Percentiles rank a stretch among this genome's conserved stretches.
Evolutionary conservation across 2,329 filamentous ascomycete species (phyloP).

Genomic region (Macrophomina pseudophaseolina): DNA sequence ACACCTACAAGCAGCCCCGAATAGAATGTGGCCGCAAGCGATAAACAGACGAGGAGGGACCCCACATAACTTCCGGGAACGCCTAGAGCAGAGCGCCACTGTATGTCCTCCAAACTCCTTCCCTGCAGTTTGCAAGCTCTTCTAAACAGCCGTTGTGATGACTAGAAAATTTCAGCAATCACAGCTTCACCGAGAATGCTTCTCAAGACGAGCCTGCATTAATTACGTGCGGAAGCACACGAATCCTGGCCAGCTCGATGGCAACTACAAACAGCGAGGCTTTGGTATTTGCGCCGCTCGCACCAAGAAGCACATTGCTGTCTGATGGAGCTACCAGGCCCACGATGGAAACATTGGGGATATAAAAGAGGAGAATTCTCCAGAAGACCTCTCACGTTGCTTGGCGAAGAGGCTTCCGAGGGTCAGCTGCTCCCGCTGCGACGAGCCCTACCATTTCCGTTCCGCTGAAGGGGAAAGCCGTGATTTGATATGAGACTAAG

Average conservation of each 20-base stretch:
- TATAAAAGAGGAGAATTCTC: constrained; percentile 54
- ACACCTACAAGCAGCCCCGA: constrained; percentile 41
- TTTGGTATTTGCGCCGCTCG: constrained; percentile 41
- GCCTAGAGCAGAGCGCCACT: constrained; percentile 78
- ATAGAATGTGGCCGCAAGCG: constrained; percentile 5
- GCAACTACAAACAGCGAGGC: constrained; percentile 71
- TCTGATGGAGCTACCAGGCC: constrained; percentile 50
- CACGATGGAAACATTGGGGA: constrained; percentile 50
- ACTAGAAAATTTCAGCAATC: constrained; percentile 51
- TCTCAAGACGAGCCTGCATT: constrained; percentile 52
- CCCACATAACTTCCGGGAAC: constrained; percentile 79
- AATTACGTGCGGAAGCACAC: constrained; percentile 67
- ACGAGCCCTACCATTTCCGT: constrained; percentile 67
- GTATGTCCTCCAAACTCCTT: constrained; percentile 70
- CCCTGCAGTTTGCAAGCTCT: constrained; percentile 63
- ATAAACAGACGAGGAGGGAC: not conserved
- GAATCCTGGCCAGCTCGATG: constrained; percentile 65
- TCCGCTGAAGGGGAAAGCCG: constrained; percentile 65
- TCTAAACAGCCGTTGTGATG: constrained; percentile 79
- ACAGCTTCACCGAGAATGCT: not conserved
- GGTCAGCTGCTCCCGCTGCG: constrained; percentile 65
- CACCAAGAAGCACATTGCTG: constrained; percentile 42
- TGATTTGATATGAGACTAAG: not conserved
- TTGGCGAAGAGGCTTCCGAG: constrained; percentile 53
- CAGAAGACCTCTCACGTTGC: constrained; percentile 55